phyloP scores from a whole-genome alignment of 176 grass and related monocot species.

The Oryza glumipatula region DNA sequence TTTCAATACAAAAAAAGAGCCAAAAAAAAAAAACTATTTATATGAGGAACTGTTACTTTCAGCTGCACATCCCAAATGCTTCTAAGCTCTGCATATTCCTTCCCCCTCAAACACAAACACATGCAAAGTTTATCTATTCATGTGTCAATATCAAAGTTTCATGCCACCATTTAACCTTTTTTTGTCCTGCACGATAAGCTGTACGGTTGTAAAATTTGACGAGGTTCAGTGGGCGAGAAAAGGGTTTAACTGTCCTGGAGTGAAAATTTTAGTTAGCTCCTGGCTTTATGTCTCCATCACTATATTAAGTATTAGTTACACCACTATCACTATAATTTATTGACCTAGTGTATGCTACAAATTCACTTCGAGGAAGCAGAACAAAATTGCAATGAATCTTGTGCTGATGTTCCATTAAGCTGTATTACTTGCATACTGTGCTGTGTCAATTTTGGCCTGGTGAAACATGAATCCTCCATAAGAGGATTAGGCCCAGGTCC shows the following conservation, averaged over 20 bases:
- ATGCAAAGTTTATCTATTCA: neutral
- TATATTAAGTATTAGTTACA: slow-evolving; percentile 1
- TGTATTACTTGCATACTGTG: neutral
- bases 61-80: slow-evolving; percentile 6
- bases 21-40: slow-evolving; percentile 17
- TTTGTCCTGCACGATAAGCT: slow-evolving; percentile 18
- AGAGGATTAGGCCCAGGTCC: neutral
- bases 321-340: neutral
- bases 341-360: neutral
- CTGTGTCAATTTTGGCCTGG: neutral
- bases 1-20: slow-evolving; percentile 23
- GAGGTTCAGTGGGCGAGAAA: neutral
- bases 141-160: slow-evolving; percentile 6
- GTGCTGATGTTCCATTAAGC: neutral
- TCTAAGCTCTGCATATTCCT: neutral
- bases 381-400: neutral
- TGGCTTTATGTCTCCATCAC: neutral
- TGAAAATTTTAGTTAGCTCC: slow-evolving; percentile 15
- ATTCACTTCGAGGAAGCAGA: slow-evolving; percentile 24
- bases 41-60: neutral
- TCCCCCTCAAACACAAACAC: neutral
- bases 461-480: slow-evolving; percentile 8
- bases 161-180: neutral
- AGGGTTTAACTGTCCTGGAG: neutral
- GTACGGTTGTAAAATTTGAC: neutral